Evolutionary conservation across 345 rosid species (phyloP).

Genomic region (Excoecaria agallocha): DNA sequence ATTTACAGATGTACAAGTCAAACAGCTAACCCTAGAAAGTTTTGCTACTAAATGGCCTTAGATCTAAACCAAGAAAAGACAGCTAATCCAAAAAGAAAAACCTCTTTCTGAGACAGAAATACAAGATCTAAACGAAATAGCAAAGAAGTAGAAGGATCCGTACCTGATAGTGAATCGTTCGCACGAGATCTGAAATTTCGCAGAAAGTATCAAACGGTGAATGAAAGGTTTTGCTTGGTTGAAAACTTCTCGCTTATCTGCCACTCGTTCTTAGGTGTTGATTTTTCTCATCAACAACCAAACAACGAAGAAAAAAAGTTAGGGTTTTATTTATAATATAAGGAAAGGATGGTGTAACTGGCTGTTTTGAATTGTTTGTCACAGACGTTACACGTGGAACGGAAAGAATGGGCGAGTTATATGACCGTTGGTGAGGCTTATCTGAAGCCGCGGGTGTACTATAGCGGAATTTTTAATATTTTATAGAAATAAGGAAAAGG

Average conservation of each 20-base stretch:
- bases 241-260: too few relatives aligned
- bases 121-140: not conserved
- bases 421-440: not conserved
- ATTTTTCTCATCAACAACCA: not conserved
- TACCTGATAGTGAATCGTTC: conserved; percentile 23
- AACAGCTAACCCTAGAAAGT: not conserved
- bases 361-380: conserved; percentile 19
- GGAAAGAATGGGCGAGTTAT: conserved; percentile 4
- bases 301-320: not conserved
- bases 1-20: not conserved
- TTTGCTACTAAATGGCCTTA: not conserved
- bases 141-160: not conserved
- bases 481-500: not conserved
- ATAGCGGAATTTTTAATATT: not conserved
- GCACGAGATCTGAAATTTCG: conserved; percentile 25
- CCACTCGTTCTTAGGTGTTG: not conserved
- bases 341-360: conserved; percentile 19
- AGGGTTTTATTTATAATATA: too few relatives aligned
- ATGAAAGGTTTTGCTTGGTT: conserved; percentile 7
- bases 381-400: conserved; percentile 36
- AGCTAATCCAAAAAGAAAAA: not conserved
- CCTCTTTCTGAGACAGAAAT: not conserved
- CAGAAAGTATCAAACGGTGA: conserved; percentile 19
- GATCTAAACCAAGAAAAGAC: not conserved
- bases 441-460: not conserved